Evolutionary conservation across 345 rosid genomes (phyloP).

Genomic region (Crucihimalaya himalaica): DNA sequence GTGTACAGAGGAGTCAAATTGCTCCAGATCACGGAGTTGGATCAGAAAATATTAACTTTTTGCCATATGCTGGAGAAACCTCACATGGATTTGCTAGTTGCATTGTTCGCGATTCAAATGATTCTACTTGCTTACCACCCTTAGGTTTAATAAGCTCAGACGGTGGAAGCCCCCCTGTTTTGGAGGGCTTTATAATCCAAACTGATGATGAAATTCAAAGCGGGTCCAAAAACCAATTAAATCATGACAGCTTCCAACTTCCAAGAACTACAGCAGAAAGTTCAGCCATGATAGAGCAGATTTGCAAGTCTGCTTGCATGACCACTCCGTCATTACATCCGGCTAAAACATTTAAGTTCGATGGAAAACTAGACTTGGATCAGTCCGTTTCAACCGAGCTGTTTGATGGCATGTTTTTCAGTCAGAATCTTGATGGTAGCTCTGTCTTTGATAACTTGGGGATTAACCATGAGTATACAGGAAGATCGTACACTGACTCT

Average conservation of each 20-base stretch:
- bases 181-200: slow-evolving; percentile 65
- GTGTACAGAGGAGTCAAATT: slow-evolving; percentile 40
- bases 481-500: slow-evolving; percentile 50
- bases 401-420: slow-evolving; percentile 52
- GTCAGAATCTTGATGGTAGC: slow-evolving; percentile 42
- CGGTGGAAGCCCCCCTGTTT: slow-evolving; percentile 54
- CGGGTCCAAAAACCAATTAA: slow-evolving; percentile 41
- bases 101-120: slow-evolving; percentile 36
- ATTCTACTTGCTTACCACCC: slow-evolving; percentile 41
- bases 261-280: slow-evolving; percentile 55
- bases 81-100: slow-evolving; percentile 32
- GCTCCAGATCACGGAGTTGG: slow-evolving; percentile 36
- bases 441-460: slow-evolving; percentile 44
- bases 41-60: slow-evolving; percentile 34
- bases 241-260: slow-evolving; percentile 54
- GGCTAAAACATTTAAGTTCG: slow-evolving; percentile 46
- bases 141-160: slow-evolving; percentile 31
- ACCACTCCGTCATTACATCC: slow-evolving; percentile 61
- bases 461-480: slow-evolving; percentile 37
- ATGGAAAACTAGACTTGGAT: slow-evolving; percentile 43
- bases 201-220: slow-evolving; percentile 44
- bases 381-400: slow-evolving; percentile 72
- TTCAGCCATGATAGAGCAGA: slow-evolving; percentile 61
- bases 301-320: slow-evolving; percentile 64
- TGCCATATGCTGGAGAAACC: slow-evolving; percentile 39